These are phyloP conservation scores for Begonia loranthoides DNA, from an alignment of 306 rosid species.

Conservation along the genomic window DNA sequence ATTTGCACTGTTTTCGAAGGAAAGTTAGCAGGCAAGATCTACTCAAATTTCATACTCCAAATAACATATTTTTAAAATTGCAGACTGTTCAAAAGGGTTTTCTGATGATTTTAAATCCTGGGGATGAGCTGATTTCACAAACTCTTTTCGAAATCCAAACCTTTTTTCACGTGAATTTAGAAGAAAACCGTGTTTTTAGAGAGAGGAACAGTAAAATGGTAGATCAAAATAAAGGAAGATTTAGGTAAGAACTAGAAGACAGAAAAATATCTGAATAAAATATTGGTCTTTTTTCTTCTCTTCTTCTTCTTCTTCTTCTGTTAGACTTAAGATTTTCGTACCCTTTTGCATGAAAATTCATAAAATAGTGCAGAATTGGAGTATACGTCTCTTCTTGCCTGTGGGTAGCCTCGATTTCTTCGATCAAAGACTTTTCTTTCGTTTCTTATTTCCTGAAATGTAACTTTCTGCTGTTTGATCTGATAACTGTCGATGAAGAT, in stretches of 20 bases:
- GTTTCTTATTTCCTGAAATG: not conserved
- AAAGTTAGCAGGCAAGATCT: slow-evolving; percentile 22
- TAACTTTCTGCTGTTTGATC: not conserved
- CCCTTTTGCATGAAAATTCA: not conserved
- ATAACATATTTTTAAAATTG: not conserved
- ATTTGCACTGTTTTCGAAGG: slow-evolving; percentile 33
- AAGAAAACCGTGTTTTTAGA: no score
- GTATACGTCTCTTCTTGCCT: not conserved
- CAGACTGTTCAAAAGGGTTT: slow-evolving; percentile 2
- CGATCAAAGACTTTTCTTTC: not conserved
- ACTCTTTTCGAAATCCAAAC: no score
- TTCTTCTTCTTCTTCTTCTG: not conserved
- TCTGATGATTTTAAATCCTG: not conserved
- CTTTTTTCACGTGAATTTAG: no score
- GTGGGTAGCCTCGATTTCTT: not conserved
- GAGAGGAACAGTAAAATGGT: no score
- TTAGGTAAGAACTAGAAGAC: no score
- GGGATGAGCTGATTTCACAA: not conserved
- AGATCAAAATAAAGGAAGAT: no score
- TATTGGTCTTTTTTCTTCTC: not conserved
- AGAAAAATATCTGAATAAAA: not conserved
- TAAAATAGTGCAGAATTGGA: not conserved
- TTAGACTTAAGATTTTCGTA: not conserved
- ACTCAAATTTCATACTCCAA: slow-evolving; percentile 20
- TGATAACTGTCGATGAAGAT: no score